Conservation (phyloP, 2,329 filamentous ascomycete genomes). For the Penicillium sp. region DNA sequence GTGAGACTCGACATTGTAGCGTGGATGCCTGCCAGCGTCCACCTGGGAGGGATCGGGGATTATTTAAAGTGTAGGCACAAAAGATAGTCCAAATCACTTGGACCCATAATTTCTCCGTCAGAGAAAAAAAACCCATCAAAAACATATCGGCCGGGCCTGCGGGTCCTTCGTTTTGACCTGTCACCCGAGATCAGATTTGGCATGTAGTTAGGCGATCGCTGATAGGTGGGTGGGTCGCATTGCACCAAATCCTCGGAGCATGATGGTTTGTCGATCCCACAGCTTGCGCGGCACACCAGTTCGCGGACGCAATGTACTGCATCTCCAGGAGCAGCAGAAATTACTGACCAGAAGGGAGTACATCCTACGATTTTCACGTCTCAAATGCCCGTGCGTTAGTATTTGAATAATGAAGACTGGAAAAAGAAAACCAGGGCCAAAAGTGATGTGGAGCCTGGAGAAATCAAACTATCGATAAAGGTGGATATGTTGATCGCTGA, state of each 20-base stretch:
- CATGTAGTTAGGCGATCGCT: slow-evolving; percentile 9
- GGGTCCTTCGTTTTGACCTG: slow-evolving; percentile 25
- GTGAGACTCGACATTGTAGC: slow-evolving; percentile 17
- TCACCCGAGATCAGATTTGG: slow-evolving; percentile 20
- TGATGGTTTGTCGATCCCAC: slow-evolving; percentile 22
- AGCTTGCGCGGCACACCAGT: slow-evolving; percentile 13
- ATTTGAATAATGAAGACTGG: too few relatives aligned
- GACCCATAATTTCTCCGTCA: slow-evolving; percentile 12
- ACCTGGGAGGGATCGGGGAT: neutral
- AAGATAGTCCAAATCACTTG: neutral
- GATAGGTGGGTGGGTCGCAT: slow-evolving; percentile 19
- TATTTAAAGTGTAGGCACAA: slow-evolving; percentile 4
- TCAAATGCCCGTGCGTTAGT: neutral
- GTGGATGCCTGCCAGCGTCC: neutral
- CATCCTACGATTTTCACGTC: neutral
- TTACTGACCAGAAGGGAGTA: neutral
- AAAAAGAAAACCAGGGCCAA: neutral
- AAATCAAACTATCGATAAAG: neutral
- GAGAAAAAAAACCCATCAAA: slow-evolving; percentile 1
- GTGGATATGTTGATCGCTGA: slow-evolving; percentile 8
- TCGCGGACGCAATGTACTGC: neutral
- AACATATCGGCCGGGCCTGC: neutral
- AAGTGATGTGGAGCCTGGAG: neutral
- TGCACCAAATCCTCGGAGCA: slow-evolving; percentile 9
- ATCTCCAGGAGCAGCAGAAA: neutral